These are phyloP conservation scores for Cercospora zeina DNA, from an alignment of 2,329 filamentous ascomycete species.

Conservation along the genomic window DNA sequence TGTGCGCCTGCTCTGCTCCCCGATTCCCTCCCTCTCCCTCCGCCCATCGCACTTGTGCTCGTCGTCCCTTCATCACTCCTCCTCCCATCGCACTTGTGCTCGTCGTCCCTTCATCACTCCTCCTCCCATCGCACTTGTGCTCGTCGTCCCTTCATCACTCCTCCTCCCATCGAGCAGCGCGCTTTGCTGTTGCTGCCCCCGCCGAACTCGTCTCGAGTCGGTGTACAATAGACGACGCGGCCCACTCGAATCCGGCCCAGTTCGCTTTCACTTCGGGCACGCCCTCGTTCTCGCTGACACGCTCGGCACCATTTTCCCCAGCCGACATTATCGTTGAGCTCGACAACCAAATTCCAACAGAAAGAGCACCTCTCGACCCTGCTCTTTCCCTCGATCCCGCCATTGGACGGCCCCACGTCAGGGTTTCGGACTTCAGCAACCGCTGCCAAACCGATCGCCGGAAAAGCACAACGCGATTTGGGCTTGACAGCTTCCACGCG, in stretches of 20 bases:
- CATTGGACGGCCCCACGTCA: neutral
- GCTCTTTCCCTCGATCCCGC: neutral
- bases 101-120: neutral
- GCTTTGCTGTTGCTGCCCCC: neutral
- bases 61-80: neutral
- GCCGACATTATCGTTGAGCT: neutral
- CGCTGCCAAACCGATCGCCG: neutral
- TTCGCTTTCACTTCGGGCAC: constrained; percentile 7
- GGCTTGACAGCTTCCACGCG: no score
- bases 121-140: neutral
- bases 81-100: neutral
- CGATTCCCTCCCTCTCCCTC: neutral
- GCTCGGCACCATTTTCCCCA: constrained; percentile 11
- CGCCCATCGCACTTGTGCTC: neutral
- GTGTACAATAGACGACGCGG: neutral
- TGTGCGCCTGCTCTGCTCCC: constrained; percentile 2
- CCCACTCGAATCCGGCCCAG: constrained; percentile 7
- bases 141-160: neutral
- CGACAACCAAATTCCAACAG: neutral
- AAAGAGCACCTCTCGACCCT: constrained; percentile 1
- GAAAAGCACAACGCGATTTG: no score
- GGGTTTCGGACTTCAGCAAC: constrained; percentile 3
- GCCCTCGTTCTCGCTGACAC: constrained; percentile 5
- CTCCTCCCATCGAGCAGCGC: neutral
- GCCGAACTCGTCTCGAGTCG: neutral